phyloP scores from a whole-genome alignment of 768 basidiomycete species.

The Lactifluus piperatus region DNA sequence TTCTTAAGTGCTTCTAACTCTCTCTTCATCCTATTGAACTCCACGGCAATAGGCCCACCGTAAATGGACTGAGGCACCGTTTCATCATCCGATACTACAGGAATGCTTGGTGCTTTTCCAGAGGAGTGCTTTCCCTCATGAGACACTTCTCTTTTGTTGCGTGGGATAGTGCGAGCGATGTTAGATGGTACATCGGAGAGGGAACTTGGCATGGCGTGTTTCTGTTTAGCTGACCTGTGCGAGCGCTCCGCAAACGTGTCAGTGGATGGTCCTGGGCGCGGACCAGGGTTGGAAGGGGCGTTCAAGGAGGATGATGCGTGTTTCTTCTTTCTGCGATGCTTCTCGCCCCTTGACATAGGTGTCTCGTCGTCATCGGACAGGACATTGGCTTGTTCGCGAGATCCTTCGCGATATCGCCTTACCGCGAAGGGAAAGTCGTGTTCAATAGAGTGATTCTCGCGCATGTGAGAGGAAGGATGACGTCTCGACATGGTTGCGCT shows the following conservation, averaged over 20 bases:
- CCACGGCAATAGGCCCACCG: slow-evolving; percentile 35
- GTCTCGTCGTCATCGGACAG: slow-evolving; percentile 15
- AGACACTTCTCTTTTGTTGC: slow-evolving; percentile 1
- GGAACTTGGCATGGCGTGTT: slow-evolving; percentile 14
- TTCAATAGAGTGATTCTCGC: background rate
- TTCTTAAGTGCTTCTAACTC: slow-evolving; percentile 52
- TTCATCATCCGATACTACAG: slow-evolving; percentile 12
- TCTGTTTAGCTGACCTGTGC: slow-evolving; percentile 4
- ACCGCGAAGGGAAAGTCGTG: slow-evolving; percentile 7
- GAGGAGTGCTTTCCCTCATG: slow-evolving; percentile 3
- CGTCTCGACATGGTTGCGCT: background rate
- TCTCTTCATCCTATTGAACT: slow-evolving; percentile 45
- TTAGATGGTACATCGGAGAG: background rate
- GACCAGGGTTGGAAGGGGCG: background rate
- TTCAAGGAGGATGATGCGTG: background rate
- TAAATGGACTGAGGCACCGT: slow-evolving; percentile 18
- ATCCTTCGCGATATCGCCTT: slow-evolving; percentile 8
- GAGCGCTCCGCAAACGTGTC: slow-evolving; percentile 8
- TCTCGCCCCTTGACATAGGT: slow-evolving; percentile 4
- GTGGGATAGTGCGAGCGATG: background rate
- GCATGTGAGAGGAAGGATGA: slow-evolving; percentile 4
- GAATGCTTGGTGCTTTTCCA: background rate
- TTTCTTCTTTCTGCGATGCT: slow-evolving; percentile 15
- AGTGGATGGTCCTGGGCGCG: background rate
- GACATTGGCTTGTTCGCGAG: slow-evolving; percentile 4